A percentile compares a stretch with the other conserved stretches of the same genome.
Conservation (phyloP, 208 protist species). For the Wallacemonas sp. region DNA sequence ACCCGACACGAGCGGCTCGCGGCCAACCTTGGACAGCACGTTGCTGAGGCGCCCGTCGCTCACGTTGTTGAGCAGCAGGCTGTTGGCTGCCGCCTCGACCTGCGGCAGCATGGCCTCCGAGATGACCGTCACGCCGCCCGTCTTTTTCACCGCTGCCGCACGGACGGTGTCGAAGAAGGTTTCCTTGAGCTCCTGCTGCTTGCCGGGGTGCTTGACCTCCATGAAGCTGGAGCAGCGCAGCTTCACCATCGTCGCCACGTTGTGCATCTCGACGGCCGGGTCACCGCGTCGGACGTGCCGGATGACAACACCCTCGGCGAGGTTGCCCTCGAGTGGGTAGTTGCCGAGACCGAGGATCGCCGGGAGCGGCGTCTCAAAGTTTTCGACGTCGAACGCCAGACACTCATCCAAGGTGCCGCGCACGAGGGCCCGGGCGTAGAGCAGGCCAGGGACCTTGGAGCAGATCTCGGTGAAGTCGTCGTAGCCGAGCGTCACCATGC, state of each 20-base stretch:
- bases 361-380: conserved; percentile 82
- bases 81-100: conserved; percentile 80
- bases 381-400: conserved; percentile 88
- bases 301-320: conserved; percentile 89
- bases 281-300: conserved; percentile 77
- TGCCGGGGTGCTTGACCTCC: conserved; percentile 90
- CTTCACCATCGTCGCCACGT: conserved; percentile 87
- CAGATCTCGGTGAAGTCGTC: conserved; percentile 82
- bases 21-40: conserved; percentile 82
- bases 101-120: conserved; percentile 79
- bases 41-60: conserved; percentile 84
- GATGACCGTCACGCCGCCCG: conserved; percentile 64
- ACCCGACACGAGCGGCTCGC: conserved; percentile 65
- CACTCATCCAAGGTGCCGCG: conserved; percentile 82
- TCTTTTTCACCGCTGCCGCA: conserved; percentile 50
- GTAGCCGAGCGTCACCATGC: conserved; percentile 74
- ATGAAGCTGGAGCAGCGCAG: conserved; percentile 87
- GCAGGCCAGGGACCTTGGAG: conserved; percentile 62
- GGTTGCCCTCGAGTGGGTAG: conserved; percentile 86
- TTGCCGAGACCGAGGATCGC: conserved; percentile 85
- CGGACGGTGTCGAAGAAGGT: conserved; percentile 88
- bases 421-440: conserved; percentile 77
- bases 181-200: conserved; percentile 88
- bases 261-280: conserved; percentile 58
- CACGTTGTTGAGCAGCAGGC: conserved; percentile 82